These are phyloP conservation scores for Allomyces macrogynus DNA, from an alignment of 192 early-diverging fungal species.

Conservation along the genomic window DNA sequence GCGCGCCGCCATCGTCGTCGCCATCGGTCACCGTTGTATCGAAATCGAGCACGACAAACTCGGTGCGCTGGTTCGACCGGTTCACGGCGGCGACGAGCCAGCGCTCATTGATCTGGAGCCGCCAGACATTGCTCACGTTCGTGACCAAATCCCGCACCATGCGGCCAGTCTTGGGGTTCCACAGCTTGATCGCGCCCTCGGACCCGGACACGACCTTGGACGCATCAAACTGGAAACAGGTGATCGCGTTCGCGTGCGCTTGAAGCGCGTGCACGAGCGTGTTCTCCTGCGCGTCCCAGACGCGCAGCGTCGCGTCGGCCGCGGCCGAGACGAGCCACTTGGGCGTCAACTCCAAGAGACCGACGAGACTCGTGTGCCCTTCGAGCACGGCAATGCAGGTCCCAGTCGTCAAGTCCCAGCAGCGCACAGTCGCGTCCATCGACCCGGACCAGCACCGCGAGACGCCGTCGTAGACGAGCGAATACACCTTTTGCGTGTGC, in stretches of 20 bases:
- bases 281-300: conserved; percentile 63
- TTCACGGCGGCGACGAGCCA: conserved; percentile 62
- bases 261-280: conserved; percentile 40
- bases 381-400: conserved; percentile 50
- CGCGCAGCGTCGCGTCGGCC: conserved; percentile 77
- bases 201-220: conserved; percentile 84
- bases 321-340: conserved; percentile 81
- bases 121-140: conserved; percentile 80
- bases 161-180: conserved; percentile 78
- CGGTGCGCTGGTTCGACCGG: conserved; percentile 19
- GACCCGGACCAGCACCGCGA: conserved; percentile 75
- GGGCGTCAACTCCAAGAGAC: conserved; percentile 66
- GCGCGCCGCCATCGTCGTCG: neutral
- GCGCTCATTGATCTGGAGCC: conserved; percentile 75
- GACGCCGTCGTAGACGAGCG: conserved; percentile 68
- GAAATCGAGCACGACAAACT: conserved; percentile 34
- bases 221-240: conserved; percentile 93
- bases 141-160: conserved; percentile 65
- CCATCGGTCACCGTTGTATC: conserved; percentile 1
- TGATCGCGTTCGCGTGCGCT: conserved; percentile 78
- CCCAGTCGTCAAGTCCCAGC: conserved; percentile 82
- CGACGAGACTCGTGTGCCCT: conserved; percentile 86
- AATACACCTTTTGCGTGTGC: conserved; percentile 89
- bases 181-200: conserved; percentile 84
- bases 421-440: conserved; percentile 79